Conservation (phyloP, 2,329 filamentous ascomycete genomes). For the Lecanicillium sp. region DNA sequence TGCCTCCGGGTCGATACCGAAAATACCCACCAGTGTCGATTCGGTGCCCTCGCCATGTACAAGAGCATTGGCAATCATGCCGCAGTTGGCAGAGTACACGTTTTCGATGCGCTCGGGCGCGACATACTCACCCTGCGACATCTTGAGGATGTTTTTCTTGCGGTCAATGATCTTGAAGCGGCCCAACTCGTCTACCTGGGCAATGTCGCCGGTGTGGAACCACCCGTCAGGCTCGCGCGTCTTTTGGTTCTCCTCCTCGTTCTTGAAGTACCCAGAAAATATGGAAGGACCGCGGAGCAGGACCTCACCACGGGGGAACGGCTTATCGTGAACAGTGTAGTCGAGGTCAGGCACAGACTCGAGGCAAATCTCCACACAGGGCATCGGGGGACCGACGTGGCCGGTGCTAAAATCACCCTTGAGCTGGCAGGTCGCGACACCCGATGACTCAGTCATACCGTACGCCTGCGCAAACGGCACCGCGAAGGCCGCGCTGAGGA, state of each 20-base stretch:
- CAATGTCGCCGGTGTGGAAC: slow-evolving; percentile 96
- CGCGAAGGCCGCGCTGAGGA: slow-evolving; percentile 77
- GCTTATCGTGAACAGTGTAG: slow-evolving; percentile 81
- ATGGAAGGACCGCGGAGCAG: slow-evolving; percentile 73
- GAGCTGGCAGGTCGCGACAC: slow-evolving; percentile 64
- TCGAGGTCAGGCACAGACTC: slow-evolving; percentile 91
- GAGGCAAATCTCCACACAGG: slow-evolving; percentile 68
- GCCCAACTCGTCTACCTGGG: slow-evolving; percentile 74
- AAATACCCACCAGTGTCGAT: slow-evolving; percentile 75
- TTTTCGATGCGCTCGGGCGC: slow-evolving; percentile 97
- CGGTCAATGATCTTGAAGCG: slow-evolving; percentile 93
- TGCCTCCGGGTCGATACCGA: slow-evolving; percentile 77
- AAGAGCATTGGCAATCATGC: slow-evolving; percentile 72
- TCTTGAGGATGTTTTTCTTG: slow-evolving; percentile 98
- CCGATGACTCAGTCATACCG: slow-evolving; percentile 90
- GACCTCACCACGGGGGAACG: slow-evolving; percentile 83
- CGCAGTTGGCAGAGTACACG: slow-evolving; percentile 77
- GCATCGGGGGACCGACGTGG: slow-evolving; percentile 71
- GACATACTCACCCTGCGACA: slow-evolving; percentile 96
- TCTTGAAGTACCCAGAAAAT: slow-evolving; percentile 86
- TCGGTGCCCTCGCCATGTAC: slow-evolving; percentile 87
- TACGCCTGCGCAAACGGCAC: slow-evolving; percentile 82
- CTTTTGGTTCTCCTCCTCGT: slow-evolving; percentile 79
- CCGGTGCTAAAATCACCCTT: slow-evolving; percentile 65
- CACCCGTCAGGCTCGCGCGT: slow-evolving; percentile 81